Base-by-base conservation (phyloP, 768 basidiomycete species). In the Trametes maxima region DNA sequence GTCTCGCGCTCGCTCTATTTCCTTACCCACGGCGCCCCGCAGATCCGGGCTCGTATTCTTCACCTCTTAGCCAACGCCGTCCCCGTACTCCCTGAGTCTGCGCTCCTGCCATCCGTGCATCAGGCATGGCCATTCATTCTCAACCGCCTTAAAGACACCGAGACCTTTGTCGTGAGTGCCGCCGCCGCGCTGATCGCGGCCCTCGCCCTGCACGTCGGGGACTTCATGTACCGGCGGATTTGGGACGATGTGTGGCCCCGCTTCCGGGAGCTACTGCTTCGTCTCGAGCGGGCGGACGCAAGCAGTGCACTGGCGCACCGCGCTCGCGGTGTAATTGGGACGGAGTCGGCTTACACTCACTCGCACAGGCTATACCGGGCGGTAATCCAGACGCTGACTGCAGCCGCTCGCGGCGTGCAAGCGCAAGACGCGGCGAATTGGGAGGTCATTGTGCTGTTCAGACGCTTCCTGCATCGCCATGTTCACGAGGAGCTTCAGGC, bases 241-340 rank as follows among this genome's bases (percentile, higher is more conserved):
- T 90, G 95, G 85, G 93, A 97, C 65, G 92, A 98, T 64, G 82
- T 94, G 19, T 98, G 96, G 95, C 96, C 96, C 1, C 84, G 82
- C 43, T 92, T 96, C 70, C 78, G 76, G 40, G 68, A 64, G 10
- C 79, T 97, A 59, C 74, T 98, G 40, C 73, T 72, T 2, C 78
- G 76, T 19, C 79, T 94, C 21, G 84, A 87, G 57, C 73, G 72
- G n/a, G 85, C 80, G 10, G 93, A 96, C 65, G 70, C 79, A 42
- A 75, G 77, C 17, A 92, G 76, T 52, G 92, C 94, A 0, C 76
- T 96, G 42, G 75, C 85, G 25, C 80, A 85, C 45, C 79, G 87
- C 4, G 82, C 79, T 12, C 65, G 62, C 6, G 80, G 78, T 13
- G 77, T 74, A 2, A 78, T 87, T 14, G 85, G 87, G 10, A 84